These are phyloP conservation scores for Kluyveromyces siamensis DNA, from an alignment of 805 yeast species.

Conservation along the genomic window DNA sequence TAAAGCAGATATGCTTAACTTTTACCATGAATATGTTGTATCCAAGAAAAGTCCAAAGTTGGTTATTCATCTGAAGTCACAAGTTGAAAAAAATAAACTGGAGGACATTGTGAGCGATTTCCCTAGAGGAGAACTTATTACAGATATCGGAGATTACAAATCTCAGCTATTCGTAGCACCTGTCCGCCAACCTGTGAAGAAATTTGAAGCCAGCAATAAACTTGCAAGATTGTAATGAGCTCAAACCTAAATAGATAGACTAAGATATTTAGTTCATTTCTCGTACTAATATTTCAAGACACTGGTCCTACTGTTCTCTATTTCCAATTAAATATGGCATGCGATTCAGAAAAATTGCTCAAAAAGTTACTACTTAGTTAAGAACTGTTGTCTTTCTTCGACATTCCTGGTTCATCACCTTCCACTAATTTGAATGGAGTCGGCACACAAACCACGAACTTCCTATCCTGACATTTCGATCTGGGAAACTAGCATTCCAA, in stretches of 20 bases:
- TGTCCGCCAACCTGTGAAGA: conserved; percentile 47
- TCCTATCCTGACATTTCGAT: conserved; percentile 30
- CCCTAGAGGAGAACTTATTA: conserved; percentile 42
- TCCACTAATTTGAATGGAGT: conserved; percentile 5
- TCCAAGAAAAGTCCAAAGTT: conserved; percentile 33
- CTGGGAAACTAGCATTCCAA: conserved; percentile 31
- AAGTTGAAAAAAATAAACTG: conserved; percentile 17
- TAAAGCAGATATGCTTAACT: conserved; percentile 47
- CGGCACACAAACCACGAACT: conserved; percentile 30
- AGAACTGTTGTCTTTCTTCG: conserved; percentile 30
- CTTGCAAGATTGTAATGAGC: background rate
- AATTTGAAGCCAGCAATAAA: conserved; percentile 12
- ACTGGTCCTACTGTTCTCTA: too few relatives aligned
- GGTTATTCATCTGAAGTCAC: conserved; percentile 56
- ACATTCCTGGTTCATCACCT: conserved; percentile 30
- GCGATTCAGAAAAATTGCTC: too few relatives aligned
- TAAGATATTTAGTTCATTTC: too few relatives aligned
- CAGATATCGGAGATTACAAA: conserved; percentile 47
- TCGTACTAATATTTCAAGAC: too few relatives aligned
- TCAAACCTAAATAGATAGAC: background rate
- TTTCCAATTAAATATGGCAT: too few relatives aligned
- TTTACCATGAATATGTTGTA: conserved; percentile 40
- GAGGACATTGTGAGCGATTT: conserved; percentile 25
- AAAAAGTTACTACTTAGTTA: background rate
- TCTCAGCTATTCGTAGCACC: conserved; percentile 43